phyloP scores from a whole-genome alignment of 805 yeast genomes.

The Brettanomyces sp. region DNA sequence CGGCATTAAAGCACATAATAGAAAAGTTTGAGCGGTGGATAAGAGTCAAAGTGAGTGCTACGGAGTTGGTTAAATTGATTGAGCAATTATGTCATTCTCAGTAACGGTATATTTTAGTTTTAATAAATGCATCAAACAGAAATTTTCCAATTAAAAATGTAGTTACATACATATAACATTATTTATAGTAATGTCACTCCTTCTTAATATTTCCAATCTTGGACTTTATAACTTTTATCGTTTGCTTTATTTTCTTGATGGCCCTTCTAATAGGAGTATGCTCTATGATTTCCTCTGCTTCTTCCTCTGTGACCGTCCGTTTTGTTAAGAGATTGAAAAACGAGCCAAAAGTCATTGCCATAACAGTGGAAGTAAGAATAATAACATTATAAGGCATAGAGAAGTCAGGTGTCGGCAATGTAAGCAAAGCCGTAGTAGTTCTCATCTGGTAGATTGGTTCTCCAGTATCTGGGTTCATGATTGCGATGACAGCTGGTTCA shows the following conservation, averaged over 20 bases:
- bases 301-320: slow-evolving; percentile 66
- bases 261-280: slow-evolving; percentile 12
- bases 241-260: not conserved
- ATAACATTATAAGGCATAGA: slow-evolving; percentile 98
- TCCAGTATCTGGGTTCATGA: slow-evolving; percentile 25
- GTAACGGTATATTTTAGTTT: too few species aligned
- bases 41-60: not conserved
- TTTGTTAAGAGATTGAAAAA: slow-evolving; percentile 71
- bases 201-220: not conserved
- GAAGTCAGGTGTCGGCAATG: slow-evolving; percentile 94
- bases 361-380: slow-evolving; percentile 83
- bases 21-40: slow-evolving; percentile 3
- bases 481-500: slow-evolving; percentile 77
- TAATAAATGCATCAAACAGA: too few species aligned
- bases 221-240: not conserved
- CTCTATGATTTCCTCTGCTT: slow-evolving; percentile 32
- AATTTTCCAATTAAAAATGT: too few species aligned
- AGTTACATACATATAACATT: too few species aligned
- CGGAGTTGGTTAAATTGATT: too few species aligned
- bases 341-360: slow-evolving; percentile 88
- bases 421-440: slow-evolving; percentile 77
- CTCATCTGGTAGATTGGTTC: slow-evolving; percentile 42
- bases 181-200: not conserved
- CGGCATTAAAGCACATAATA: not conserved
- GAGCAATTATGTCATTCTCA: too few species aligned